Conservation (phyloP, 2,329 filamentous ascomycete genomes). For the Cladosporium cucumerinum region DNA sequence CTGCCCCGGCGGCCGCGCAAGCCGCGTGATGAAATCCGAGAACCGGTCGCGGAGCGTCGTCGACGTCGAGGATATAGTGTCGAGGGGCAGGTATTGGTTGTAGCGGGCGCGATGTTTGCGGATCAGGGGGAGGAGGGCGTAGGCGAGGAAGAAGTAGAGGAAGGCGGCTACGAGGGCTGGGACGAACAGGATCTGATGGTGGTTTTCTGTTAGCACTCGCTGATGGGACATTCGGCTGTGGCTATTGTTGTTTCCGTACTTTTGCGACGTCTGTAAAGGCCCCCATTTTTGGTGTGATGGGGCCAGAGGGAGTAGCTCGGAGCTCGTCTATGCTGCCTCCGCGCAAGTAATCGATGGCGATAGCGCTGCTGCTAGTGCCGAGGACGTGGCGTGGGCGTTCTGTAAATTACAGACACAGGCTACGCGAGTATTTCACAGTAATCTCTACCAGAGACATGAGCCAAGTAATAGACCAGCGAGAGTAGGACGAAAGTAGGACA, state of each 20-base stretch:
- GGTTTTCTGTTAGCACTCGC: background rate
- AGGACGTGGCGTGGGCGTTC: background rate
- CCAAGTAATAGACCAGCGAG: background rate
- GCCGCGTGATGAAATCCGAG: slow-evolving; percentile 35
- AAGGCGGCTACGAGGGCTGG: slow-evolving; percentile 43
- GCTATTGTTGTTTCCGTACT: background rate
- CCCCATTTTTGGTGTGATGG: background rate
- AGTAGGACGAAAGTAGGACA: background rate
- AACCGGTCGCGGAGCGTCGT: slow-evolving; percentile 32
- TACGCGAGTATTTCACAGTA: background rate
- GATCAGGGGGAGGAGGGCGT: slow-evolving; percentile 43
- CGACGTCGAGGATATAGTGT: slow-evolving; percentile 29
- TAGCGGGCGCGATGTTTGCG: slow-evolving; percentile 45
- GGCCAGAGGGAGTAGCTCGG: background rate
- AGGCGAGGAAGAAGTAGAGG: slow-evolving; percentile 43
- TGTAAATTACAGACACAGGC: background rate
- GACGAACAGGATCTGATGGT: slow-evolving; percentile 41
- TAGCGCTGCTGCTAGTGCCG: background rate
- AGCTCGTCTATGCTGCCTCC: background rate
- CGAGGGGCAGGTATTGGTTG: slow-evolving; percentile 41
- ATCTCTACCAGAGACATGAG: background rate
- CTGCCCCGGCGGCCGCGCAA: slow-evolving; percentile 30
- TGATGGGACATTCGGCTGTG: background rate
- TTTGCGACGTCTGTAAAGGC: slow-evolving; percentile 11
- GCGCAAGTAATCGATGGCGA: background rate